Percentiles rank a stretch among this genome's conserved stretches.
phyloP scores from a whole-genome alignment of 2,329 filamentous ascomycete species.

The Cercospora zeae-maydis region DNA sequence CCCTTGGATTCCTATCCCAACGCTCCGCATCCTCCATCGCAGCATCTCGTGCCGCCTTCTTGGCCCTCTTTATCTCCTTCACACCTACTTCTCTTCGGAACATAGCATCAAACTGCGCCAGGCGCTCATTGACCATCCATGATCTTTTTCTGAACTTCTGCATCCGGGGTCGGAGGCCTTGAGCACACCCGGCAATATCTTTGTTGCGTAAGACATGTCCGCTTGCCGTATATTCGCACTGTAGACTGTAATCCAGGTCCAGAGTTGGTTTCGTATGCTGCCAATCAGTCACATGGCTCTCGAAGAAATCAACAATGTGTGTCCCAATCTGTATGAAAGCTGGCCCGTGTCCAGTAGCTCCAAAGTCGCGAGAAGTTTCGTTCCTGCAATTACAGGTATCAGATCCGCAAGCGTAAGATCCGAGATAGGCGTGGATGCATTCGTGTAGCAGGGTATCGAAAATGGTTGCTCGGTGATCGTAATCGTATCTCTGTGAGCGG shows the following conservation, averaged over 20 bases:
- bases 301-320: not conserved
- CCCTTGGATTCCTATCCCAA: too few species aligned
- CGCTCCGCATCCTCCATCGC: too few species aligned
- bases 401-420: not conserved
- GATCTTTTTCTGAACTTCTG: not conserved
- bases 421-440: slow-evolving; percentile 9
- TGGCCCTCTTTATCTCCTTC: too few species aligned
- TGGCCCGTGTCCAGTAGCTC: not conserved
- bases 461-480: not conserved
- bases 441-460: slow-evolving; percentile 8
- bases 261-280: not conserved
- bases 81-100: too few species aligned
- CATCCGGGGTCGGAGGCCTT: not conserved
- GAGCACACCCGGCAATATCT: not conserved
- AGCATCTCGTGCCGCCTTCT: too few species aligned
- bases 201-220: not conserved
- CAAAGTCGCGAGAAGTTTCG: not conserved
- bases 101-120: too few species aligned
- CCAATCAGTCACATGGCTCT: not conserved
- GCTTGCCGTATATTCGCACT: not conserved
- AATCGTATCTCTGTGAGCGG: not conserved
- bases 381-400: not conserved
- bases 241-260: not conserved
- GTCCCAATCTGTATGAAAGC: not conserved
- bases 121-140: too few species aligned